phyloP scores from a whole-genome alignment of 257 asterid genomes.

The Fraxinus cuspidata region DNA sequence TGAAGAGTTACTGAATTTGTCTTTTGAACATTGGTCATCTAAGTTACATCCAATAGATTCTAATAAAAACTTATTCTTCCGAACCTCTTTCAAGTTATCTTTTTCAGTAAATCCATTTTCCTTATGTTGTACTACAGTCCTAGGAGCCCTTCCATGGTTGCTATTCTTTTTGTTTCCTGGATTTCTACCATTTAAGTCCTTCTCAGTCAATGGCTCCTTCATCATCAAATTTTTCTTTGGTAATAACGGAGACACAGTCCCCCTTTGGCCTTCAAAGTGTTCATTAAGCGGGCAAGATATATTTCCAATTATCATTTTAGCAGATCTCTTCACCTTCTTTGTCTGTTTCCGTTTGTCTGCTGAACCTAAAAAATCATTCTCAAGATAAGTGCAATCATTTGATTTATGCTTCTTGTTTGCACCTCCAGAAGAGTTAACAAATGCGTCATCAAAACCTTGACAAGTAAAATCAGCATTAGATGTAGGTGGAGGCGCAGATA shows the following conservation, averaged over 20 bases:
- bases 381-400: conserved; percentile 16
- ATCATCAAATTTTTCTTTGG: conserved; percentile 20
- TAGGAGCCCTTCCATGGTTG: conserved; percentile 23
- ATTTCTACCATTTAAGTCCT: conserved; percentile 12
- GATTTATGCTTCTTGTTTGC: conserved; percentile 24
- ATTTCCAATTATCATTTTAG: conserved; percentile 23
- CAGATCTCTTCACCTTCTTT: conserved; percentile 32
- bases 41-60: conserved; percentile 20
- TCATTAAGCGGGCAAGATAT: conserved; percentile 17
- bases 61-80: conserved; percentile 19
- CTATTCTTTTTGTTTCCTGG: conserved; percentile 23
- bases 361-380: conserved; percentile 41
- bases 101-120: conserved; percentile 25
- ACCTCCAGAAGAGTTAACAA: conserved; percentile 21
- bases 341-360: conserved; percentile 38
- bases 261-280: conserved; percentile 23
- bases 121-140: conserved; percentile 24
- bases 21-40: conserved; percentile 13
- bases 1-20: conserved; percentile 18
- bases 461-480: conserved; percentile 30
- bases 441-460: conserved; percentile 34
- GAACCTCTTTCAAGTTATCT: conserved; percentile 21
- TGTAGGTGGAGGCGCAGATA: conserved; percentile 42
- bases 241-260: conserved; percentile 16
- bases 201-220: conserved; percentile 29